phyloP scores from a whole-genome alignment of 768 basidiomycete genomes.

The Pleurotus djamor region DNA sequence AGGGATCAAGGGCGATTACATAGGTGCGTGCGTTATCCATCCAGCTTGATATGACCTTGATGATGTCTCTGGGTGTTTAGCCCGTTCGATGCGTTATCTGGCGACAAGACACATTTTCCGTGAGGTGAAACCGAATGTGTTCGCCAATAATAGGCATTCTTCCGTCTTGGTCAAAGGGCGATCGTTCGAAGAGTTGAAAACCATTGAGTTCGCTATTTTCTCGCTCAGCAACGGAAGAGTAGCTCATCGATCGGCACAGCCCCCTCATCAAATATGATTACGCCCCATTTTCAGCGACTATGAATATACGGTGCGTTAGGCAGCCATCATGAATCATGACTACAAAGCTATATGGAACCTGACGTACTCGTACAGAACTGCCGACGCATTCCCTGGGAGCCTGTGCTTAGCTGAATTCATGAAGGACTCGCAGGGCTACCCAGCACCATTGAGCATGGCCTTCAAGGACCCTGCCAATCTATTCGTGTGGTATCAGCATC shows the following conservation, averaged over 20 bases:
- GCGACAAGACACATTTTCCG: conserved; percentile 34
- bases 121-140: conserved; percentile 33
- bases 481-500: conserved; percentile 22
- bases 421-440: conserved; percentile 7
- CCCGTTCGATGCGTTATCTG: conserved; percentile 33
- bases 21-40: conserved; percentile 22
- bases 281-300: conserved; percentile 66
- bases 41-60: background rate
- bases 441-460: conserved; percentile 3
- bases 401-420: conserved; percentile 15
- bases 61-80: conserved; percentile 14
- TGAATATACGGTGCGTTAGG: conserved; percentile 60
- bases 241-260: conserved; percentile 23
- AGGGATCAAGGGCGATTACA: conserved; percentile 23
- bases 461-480: conserved; percentile 14
- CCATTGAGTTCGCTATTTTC: conserved; percentile 17
- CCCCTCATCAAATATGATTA: conserved; percentile 64
- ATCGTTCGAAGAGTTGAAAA: conserved; percentile 19
- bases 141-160: conserved; percentile 34
- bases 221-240: background rate
- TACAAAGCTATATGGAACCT: background rate
- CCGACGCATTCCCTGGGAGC: conserved; percentile 53
- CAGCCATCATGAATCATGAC: background rate
- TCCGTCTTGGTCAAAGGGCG: conserved; percentile 31
- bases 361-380: conserved; percentile 41